Percentiles rank a stretch among this genome's conserved stretches.
Conservation (phyloP, 2,329 filamentous ascomycete species). For the Zalaria sp. region DNA sequence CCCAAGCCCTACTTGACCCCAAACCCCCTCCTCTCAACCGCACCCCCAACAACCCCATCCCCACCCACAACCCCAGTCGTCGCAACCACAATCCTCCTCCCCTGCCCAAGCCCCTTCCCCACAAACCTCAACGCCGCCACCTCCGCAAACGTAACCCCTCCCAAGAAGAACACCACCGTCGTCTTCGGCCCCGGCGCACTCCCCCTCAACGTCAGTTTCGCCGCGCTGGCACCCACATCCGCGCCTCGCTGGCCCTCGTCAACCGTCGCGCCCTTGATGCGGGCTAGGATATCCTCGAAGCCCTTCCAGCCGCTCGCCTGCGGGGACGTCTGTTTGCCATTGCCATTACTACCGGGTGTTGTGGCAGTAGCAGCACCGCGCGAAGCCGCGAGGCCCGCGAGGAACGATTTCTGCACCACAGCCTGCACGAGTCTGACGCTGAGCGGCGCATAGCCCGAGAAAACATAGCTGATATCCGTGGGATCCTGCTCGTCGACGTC, state of each 20-base stretch:
- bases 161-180: conserved; percentile 90
- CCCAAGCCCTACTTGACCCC: conserved; percentile 13
- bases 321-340: conserved; percentile 34
- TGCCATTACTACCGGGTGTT: conserved; percentile 16
- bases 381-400: conserved; percentile 42
- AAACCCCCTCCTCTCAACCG: conserved; percentile 33
- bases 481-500: conserved; percentile 93
- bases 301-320: conserved; percentile 57
- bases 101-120: conserved; percentile 26
- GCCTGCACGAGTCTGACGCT: conserved; percentile 86
- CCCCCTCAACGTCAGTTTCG: conserved; percentile 67
- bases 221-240: conserved; percentile 72
- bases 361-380: conserved; percentile 12
- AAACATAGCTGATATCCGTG: conserved; percentile 93
- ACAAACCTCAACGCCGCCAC: conserved; percentile 89
- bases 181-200: conserved; percentile 52
- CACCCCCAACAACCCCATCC: conserved; percentile 70
- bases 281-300: conserved; percentile 84
- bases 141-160: conserved; percentile 93
- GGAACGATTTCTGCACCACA: conserved; percentile 77
- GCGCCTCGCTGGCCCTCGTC: conserved; percentile 86
- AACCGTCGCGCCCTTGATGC: conserved; percentile 76
- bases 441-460: conserved; percentile 89
- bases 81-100: conserved; percentile 73
- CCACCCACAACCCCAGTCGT: conserved; percentile 87